Base-by-base conservation (phyloP, 129 eudicot species). In the Apium graveolens region DNA sequence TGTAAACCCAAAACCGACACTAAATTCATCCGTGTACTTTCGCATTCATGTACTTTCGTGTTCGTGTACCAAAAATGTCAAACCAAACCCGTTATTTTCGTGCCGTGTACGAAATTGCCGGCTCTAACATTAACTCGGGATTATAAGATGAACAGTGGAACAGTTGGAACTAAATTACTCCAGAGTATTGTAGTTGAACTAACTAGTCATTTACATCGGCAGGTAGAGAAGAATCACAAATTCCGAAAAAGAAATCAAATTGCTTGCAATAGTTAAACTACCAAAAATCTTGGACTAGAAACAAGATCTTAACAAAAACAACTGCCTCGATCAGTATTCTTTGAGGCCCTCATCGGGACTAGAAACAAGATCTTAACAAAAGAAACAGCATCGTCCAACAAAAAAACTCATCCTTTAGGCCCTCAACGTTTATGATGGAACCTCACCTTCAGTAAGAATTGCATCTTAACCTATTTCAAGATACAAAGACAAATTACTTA, bases 381-480 rank as follows among this genome's bases (percentile, higher is more conserved):
- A 55, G 29, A 26, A 55, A 24, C 13, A 1, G 13, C 10, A 27
- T 21, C 17, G 5, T 24, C 68, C 43, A 35, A 37, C 53, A 57
- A 51, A 34, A 57, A 51, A 34, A 35, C 13, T 60, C 34, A 3
- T 60, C 68, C 68, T 20, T 21, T 42, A 1, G 48, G 7, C 53
- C 73, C 42, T 91, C 83, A 88, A 88, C 91, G 79, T 82, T 94
- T 94, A 89, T 89, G 91, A 86, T 86, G 90, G 73, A 95, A 95
- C 87, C 92, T 86, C 78, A 95, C 99, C 89, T 95, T 95, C 91
- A 91, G 81, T 77, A 95, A 83, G 86, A 87, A 95, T 84, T 95
- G 99, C 96, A 95, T 60, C 93, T 95, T 95, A 24, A 95, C 99
- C 99, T 95, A 88, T 83, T 68, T 5, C 11, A 70, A 34, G 20